Percentiles rank a stretch among this genome's conserved stretches.
Evolutionary conservation across 2,329 filamentous ascomycete genomes (phyloP).

Genomic region (Polytolypa hystricis): DNA sequence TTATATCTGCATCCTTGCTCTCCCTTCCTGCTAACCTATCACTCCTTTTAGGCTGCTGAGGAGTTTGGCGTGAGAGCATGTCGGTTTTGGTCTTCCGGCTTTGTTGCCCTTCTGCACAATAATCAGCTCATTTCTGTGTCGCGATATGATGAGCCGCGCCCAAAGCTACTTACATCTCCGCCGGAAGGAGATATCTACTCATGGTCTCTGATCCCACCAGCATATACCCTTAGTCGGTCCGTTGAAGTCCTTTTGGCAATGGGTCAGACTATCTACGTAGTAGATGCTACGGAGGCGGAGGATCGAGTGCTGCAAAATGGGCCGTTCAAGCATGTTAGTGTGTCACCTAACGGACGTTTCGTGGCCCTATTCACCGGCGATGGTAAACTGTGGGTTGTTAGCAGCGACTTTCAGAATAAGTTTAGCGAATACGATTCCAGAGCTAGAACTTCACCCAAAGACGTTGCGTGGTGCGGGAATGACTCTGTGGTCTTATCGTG

Average conservation of each 20-base stretch:
- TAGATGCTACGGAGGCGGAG: slow-evolving; percentile 82
- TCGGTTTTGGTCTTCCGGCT: slow-evolving; percentile 82
- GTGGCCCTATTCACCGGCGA: slow-evolving; percentile 78
- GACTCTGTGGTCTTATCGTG: slow-evolving; percentile 88
- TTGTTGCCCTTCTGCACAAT: slow-evolving; percentile 82
- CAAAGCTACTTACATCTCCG: slow-evolving; percentile 64
- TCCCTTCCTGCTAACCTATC: slow-evolving; percentile 2
- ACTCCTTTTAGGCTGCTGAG: slow-evolving; percentile 61
- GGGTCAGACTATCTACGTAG: slow-evolving; percentile 68
- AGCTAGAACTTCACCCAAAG: slow-evolving; percentile 72
- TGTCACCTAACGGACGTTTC: slow-evolving; percentile 83
- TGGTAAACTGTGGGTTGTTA: slow-evolving; percentile 83
- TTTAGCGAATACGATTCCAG: slow-evolving; percentile 85
- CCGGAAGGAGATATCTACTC: slow-evolving; percentile 72
- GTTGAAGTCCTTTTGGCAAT: slow-evolving; percentile 88
- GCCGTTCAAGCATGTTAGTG: slow-evolving; percentile 79
- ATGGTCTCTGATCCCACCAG: slow-evolving; percentile 81
- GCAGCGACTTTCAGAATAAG: slow-evolving; percentile 86
- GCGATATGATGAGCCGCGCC: slow-evolving; percentile 80
- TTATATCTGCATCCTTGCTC: not conserved
- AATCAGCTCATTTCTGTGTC: slow-evolving; percentile 80
- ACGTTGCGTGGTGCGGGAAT: slow-evolving; percentile 92
- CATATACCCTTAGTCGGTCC: slow-evolving; percentile 78
- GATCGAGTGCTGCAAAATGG: slow-evolving; percentile 85
- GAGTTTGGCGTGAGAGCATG: slow-evolving; percentile 80